Evolutionary conservation across 2,329 filamentous ascomycete species (phyloP).

Genomic region (Cordyceps fumosorosea): DNA sequence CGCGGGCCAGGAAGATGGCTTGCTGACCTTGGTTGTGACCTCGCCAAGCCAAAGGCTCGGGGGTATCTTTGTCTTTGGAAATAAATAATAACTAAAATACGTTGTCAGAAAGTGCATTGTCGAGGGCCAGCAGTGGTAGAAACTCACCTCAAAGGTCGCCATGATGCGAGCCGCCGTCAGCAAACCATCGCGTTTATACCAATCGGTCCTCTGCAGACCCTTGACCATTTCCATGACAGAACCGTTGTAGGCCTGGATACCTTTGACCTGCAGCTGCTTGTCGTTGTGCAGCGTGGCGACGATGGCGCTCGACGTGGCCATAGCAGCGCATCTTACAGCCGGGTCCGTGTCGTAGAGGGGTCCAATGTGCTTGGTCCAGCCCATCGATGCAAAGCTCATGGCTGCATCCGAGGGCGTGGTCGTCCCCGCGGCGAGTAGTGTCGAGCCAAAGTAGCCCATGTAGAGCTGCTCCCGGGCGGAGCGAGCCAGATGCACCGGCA

Average conservation of each 20-base stretch:
- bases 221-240: slow-evolving; percentile 16
- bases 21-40: slow-evolving; percentile 17
- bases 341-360: slow-evolving; percentile 18
- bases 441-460: slow-evolving; percentile 15
- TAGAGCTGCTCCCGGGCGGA: slow-evolving; percentile 17
- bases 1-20: slow-evolving; percentile 15
- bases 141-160: slow-evolving; percentile 18
- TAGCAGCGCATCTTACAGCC: slow-evolving; percentile 14
- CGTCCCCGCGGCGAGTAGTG: slow-evolving; percentile 14
- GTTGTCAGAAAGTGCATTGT: background rate
- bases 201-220: slow-evolving; percentile 9
- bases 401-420: slow-evolving; percentile 10
- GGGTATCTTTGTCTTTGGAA: slow-evolving; percentile 15
- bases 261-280: slow-evolving; percentile 17
- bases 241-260: slow-evolving; percentile 18
- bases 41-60: slow-evolving; percentile 13
- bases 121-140: too few relatives aligned
- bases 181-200: slow-evolving; percentile 15
- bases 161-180: slow-evolving; percentile 15
- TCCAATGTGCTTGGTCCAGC: slow-evolving; percentile 18
- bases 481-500: slow-evolving; percentile 9
- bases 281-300: slow-evolving; percentile 17
- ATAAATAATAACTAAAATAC: slow-evolving; percentile 15
- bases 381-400: slow-evolving; percentile 14
- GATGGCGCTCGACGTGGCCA: slow-evolving; percentile 19